These are phyloP conservation scores for Thecaphora thlaspeos DNA, from an alignment of 1,284 basidiomycete genomes.

Conservation along the genomic window DNA sequence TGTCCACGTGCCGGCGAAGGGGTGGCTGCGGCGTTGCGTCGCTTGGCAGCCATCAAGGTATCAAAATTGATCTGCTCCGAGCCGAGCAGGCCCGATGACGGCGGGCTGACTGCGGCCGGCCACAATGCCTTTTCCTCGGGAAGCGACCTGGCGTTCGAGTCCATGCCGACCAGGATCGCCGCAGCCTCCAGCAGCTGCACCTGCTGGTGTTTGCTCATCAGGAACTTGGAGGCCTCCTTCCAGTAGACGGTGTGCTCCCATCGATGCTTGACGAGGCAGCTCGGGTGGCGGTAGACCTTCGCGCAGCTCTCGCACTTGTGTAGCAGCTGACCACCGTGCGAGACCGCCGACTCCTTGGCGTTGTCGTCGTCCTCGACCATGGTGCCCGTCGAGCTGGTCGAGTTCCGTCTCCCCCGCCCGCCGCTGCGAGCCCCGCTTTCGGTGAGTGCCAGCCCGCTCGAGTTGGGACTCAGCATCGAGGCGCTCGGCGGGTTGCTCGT, in stretches of 20 bases:
- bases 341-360: conserved; percentile 51
- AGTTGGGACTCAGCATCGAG: conserved; percentile 15
- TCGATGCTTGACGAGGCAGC: conserved; percentile 90
- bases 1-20: conserved; percentile 27
- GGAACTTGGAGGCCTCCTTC: conserved; percentile 90
- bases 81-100: conserved; percentile 59
- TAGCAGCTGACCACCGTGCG: conserved; percentile 59
- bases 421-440: conserved; percentile 1
- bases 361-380: conserved; percentile 68
- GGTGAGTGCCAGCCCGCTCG: conserved; percentile 8
- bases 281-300: conserved; percentile 88
- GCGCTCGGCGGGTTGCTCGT: conserved; percentile 11
- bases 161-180: conserved; percentile 73
- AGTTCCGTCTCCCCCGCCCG: conserved; percentile 55
- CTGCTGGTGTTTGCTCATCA: conserved; percentile 94
- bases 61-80: conserved; percentile 59
- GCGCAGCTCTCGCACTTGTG: conserved; percentile 79
- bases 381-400: conserved; percentile 55
- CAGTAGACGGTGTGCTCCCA: conserved; percentile 98
- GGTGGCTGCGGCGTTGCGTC: conserved; percentile 28
- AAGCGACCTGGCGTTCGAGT: conserved; percentile 68
- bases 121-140: conserved; percentile 84
- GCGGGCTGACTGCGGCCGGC: conserved; percentile 63
- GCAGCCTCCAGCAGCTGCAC: conserved; percentile 96
- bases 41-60: conserved; percentile 52